Conservation (phyloP, 1,139 yeast genomes). For the Wickerhamomyces sp. region DNA sequence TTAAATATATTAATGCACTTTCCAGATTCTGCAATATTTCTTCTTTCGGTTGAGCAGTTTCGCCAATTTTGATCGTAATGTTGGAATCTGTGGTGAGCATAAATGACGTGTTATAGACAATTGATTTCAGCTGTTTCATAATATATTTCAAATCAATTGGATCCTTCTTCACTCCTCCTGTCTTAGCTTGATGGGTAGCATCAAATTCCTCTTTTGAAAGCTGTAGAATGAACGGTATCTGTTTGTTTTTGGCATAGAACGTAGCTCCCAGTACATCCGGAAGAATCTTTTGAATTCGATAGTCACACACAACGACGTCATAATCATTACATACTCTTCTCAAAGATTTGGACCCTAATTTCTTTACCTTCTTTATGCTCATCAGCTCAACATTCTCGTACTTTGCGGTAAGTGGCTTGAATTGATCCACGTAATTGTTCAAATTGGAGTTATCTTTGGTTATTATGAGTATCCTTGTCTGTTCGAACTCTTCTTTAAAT, state of each 20-base stretch:
- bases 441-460: conserved; percentile 64
- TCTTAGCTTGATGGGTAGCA: conserved; percentile 16
- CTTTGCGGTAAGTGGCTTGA: conserved; percentile 48
- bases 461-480: conserved; percentile 49
- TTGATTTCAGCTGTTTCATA: conserved; percentile 53
- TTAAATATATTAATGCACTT: conserved; percentile 47
- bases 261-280: conserved; percentile 52
- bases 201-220: conserved; percentile 50
- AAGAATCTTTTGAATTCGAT: conserved; percentile 53
- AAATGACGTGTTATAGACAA: conserved; percentile 54
- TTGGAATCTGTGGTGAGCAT: conserved; percentile 52
- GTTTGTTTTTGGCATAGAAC: conserved; percentile 53
- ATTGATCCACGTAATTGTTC: conserved; percentile 43
- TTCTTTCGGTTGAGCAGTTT: conserved; percentile 36
- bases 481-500: conserved; percentile 30
- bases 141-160: conserved; percentile 59
- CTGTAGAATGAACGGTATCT: conserved; percentile 61
- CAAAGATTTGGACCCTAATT: conserved; percentile 39
- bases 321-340: conserved; percentile 49
- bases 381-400: conserved; percentile 54
- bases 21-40: conserved; percentile 50
- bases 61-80: conserved; percentile 43
- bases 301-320: conserved; percentile 63
- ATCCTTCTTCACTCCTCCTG: conserved; percentile 35
- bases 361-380: conserved; percentile 50